Evolutionary conservation across 352 stramenopile genomes (phyloP), one percentile per base, ranked within the genome.

Genomic region (Phytophthora ramorum): DNA sequence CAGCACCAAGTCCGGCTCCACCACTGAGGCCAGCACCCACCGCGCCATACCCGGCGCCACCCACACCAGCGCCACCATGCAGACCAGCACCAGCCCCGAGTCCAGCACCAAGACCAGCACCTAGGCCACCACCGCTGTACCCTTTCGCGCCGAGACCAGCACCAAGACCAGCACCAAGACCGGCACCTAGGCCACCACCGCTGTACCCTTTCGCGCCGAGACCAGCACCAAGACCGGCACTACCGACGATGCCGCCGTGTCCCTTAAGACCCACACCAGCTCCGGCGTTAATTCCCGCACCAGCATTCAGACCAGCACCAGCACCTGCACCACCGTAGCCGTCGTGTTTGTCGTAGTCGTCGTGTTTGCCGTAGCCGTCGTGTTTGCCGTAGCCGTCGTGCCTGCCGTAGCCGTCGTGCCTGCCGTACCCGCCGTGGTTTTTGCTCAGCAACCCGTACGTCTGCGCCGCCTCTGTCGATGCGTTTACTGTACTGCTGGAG

Each of bases 391-490:
- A n/a, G n/a, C n/a, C n/a, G n/a, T n/a, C n/a, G n/a, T n/a, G n/a
- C n/a, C n/a, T n/a, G n/a, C n/a, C n/a, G n/a, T n/a, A n/a, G 37
- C 37, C 37, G 16, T 19, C 37, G 14, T 43, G 37, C 3, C 8
- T 19, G 24, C 46, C 54, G 7, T 62, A 62, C 9, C 40, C 30
- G 28, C 16, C 54, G 47, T 64, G 14, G 46, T 14, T 48, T 34
- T 51, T 65, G 47, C 20, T 37, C 12, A 51, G 19, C 37, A 40
- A 58, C n/a, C 47, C 57, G 26, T 51, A 57, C 26, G 46, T 63
- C 26, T 68, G 20, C 51, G 37, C 51, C 5, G 14, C 60, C 16
- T 62, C 50, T 4, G 50, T 52, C 7, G 61, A 48, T 10, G 51
- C 61, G 17, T 69, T 45, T 16, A 63, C 46, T 9, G 30, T 14